Evolutionary conservation across 1,284 basidiomycete species (phyloP), one percentile per base, ranked within the genome.

Genomic region (Rhodotorula sp.): DNA sequence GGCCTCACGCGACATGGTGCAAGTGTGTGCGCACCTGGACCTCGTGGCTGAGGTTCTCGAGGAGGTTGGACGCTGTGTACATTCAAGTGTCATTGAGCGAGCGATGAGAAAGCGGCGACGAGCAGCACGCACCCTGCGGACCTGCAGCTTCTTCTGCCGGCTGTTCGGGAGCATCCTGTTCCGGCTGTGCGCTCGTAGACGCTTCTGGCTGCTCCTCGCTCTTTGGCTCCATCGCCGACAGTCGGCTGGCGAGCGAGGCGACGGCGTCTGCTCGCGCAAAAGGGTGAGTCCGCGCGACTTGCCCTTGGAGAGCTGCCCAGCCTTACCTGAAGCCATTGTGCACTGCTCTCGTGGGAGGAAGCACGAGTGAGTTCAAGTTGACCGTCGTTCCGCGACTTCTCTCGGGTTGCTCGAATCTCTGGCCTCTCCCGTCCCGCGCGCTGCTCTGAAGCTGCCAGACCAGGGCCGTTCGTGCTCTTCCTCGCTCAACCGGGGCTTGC

Each of bases 1-100:
- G 25, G 19, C 16, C 13, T 4, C 19, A 25, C 16, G 9, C 8
- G 16, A 25, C 9, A 16, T 5, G 10, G 10, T 7, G 8, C 3
- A 2, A 44, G 12, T 4, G 3, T 2, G 16, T 13, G 44, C 73
- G 44, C n/a, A 73, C 73, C 68, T 74, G 74, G 10, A 76, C 74
- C 50, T 76, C 74, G 45, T 76, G 70, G 25, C 52, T 64, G 42
- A 76, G 54, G 61, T 70, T 76, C 61, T 74, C 72, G n/a, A 76
- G 65, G 21, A 76, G 57, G 7, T 52, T 53, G 4, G 70, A 70
- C 41, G 72, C 74, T 76, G 66, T 50, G 19, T 8, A n/a, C 19
- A n/a, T 34, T 3, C 2, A 21, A 17, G 46, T 46, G 48, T n/a
- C 41, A 27, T 27, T 59, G 42, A 41, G 34, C 44, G 25, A 48